Conservation (phyloP, 2,329 filamentous ascomycete species). For the Phialemonium atrogriseum region DNA sequence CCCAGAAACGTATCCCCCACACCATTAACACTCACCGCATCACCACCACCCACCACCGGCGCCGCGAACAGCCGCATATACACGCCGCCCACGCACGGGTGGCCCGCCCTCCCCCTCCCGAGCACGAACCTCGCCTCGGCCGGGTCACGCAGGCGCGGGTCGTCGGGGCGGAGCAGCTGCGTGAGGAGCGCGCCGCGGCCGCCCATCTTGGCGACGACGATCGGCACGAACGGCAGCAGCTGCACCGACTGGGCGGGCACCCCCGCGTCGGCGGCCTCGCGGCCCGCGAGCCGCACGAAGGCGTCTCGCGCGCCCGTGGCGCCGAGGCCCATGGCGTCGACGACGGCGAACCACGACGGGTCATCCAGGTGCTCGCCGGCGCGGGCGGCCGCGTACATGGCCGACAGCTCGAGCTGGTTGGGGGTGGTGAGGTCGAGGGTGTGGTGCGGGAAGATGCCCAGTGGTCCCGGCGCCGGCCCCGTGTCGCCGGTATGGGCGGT, state of each 20-base stretch:
- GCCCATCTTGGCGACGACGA: slow-evolving; percentile 78
- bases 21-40: slow-evolving; percentile 86
- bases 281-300: slow-evolving; percentile 60
- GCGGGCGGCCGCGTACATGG: slow-evolving; percentile 68
- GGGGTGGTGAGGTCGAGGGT: slow-evolving; percentile 71
- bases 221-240: slow-evolving; percentile 81
- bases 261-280: slow-evolving; percentile 65
- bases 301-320: slow-evolving; percentile 60
- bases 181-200: slow-evolving; percentile 67
- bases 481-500: slow-evolving; percentile 21
- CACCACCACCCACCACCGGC: slow-evolving; percentile 52
- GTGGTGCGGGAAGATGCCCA: slow-evolving; percentile 49
- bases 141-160: slow-evolving; percentile 55
- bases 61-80: slow-evolving; percentile 72
- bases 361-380: slow-evolving; percentile 60
- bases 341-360: slow-evolving; percentile 66
- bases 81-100: slow-evolving; percentile 58
- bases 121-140: slow-evolving; percentile 64
- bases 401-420: slow-evolving; percentile 71
- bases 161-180: slow-evolving; percentile 57
- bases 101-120: slow-evolving; percentile 46
- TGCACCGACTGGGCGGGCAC: slow-evolving; percentile 78
- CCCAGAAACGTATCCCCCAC: slow-evolving; percentile 91
- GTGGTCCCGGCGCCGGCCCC: slow-evolving; percentile 9
- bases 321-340: slow-evolving; percentile 71